Evolutionary conservation across 2,329 filamentous ascomycete genomes (phyloP).

Genomic region (Chaetoscypha palmicola): DNA sequence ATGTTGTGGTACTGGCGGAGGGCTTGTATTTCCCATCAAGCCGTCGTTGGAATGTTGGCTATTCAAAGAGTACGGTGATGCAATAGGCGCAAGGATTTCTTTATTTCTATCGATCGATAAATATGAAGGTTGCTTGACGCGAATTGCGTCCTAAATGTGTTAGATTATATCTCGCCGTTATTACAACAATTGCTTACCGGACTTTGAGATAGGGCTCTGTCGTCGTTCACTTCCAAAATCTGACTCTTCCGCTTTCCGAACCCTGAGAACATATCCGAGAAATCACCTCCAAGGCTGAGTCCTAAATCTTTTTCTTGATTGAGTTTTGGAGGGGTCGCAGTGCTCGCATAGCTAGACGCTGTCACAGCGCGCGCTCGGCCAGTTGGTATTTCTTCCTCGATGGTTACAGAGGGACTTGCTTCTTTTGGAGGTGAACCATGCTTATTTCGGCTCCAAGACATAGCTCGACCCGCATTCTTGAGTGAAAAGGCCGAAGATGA

Average conservation of each 20-base stretch:
- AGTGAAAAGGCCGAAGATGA: slow-evolving; percentile 26
- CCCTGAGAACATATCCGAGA: slow-evolving; percentile 31
- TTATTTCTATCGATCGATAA: slow-evolving; percentile 26
- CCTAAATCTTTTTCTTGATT: slow-evolving; percentile 25
- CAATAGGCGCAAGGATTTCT: slow-evolving; percentile 17
- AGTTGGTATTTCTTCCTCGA: slow-evolving; percentile 16
- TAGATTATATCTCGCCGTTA: neutral
- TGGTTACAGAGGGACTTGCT: slow-evolving; percentile 15
- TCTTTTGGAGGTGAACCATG: slow-evolving; percentile 20
- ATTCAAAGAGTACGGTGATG: slow-evolving; percentile 28
- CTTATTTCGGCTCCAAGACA: slow-evolving; percentile 31
- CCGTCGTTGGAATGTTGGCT: slow-evolving; percentile 28
- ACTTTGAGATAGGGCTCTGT: slow-evolving; percentile 22
- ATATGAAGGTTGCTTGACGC: slow-evolving; percentile 23
- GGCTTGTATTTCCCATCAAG: slow-evolving; percentile 26
- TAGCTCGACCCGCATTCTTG: slow-evolving; percentile 28
- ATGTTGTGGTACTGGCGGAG: slow-evolving; percentile 18
- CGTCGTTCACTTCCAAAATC: slow-evolving; percentile 21
- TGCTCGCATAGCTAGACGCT: slow-evolving; percentile 31
- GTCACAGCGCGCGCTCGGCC: slow-evolving; percentile 27
- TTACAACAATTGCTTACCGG: slow-evolving; percentile 21
- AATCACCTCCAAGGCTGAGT: slow-evolving; percentile 30
- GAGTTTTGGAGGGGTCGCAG: slow-evolving; percentile 29
- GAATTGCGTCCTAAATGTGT: slow-evolving; percentile 5
- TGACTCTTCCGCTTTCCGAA: slow-evolving; percentile 28